A percentile compares a stretch with the other conserved stretches of the same genome.
phyloP scores from a whole-genome alignment of 208 protist genomes.

The Leishmania guyanensis region DNA sequence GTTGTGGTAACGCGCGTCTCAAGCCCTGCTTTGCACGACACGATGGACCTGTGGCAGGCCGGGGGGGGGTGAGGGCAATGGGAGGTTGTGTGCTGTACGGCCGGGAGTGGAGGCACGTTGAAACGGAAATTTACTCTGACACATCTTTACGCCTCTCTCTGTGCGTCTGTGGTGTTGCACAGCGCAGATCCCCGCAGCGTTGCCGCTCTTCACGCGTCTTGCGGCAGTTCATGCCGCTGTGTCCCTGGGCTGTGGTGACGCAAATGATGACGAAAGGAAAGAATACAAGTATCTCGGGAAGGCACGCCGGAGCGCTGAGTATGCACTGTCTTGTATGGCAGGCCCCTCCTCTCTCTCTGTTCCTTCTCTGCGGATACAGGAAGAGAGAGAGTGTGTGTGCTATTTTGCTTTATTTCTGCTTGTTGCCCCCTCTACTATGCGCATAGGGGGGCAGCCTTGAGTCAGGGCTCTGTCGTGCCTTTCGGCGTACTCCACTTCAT shows the following conservation, averaged over 20 bases:
- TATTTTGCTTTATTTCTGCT: neutral
- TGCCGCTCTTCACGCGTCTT: neutral
- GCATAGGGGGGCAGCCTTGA: neutral
- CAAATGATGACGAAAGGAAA: neutral
- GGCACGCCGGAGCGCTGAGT: neutral
- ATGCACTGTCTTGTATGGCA: neutral
- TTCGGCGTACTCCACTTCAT: neutral
- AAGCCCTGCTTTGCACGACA: neutral
- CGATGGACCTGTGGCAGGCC: neutral
- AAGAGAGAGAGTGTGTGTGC: too few species aligned
- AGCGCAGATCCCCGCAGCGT: neutral
- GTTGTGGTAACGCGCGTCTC: neutral
- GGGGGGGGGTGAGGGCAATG: neutral
- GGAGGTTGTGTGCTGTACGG: neutral
- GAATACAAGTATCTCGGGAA: neutral
- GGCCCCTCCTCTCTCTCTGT: neutral
- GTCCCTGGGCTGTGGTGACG: neutral
- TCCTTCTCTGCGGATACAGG: neutral
- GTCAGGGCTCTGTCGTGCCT: neutral
- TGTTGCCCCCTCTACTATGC: neutral
- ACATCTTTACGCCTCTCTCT: neutral
- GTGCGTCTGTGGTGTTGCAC: neutral
- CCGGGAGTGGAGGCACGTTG: neutral
- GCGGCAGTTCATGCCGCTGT: neutral
- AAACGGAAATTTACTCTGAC: neutral